Evolutionary conservation across 1,139 yeast species (phyloP).

Genomic region (Hansenula sp.): DNA sequence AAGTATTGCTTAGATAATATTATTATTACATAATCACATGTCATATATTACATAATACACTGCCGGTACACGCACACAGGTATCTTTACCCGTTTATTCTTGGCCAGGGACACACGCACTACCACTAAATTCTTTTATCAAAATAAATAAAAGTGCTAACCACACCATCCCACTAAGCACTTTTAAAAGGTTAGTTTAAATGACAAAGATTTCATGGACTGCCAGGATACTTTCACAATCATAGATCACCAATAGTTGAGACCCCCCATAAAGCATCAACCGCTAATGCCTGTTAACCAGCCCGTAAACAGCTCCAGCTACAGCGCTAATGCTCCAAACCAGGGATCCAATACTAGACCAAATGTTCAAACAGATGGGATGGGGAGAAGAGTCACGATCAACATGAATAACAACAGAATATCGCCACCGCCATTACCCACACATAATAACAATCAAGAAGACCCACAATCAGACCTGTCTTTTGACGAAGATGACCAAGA

Average conservation of each 20-base stretch:
- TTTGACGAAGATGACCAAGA: conserved; percentile 7
- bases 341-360: neutral
- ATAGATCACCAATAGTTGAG: too few species aligned
- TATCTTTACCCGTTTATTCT: neutral
- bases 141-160: too few species aligned
- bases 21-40: neutral
- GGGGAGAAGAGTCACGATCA: neutral
- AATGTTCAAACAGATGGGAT: neutral
- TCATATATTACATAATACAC: neutral
- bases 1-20: neutral
- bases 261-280: neutral
- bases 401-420: too few species aligned
- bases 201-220: too few species aligned
- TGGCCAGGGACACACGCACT: neutral
- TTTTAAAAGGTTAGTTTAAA: too few species aligned
- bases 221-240: too few species aligned
- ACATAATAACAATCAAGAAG: neutral
- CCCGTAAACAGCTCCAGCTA: neutral
- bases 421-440: neutral
- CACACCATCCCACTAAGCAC: too few species aligned
- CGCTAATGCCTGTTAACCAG: neutral
- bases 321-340: neutral
- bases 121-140: too few species aligned
- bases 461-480: conserved; percentile 2
- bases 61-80: neutral